These are phyloP conservation scores for Microcyclosporella mali DNA, from an alignment of 2,329 filamentous ascomycete genomes.

Conservation along the genomic window DNA sequence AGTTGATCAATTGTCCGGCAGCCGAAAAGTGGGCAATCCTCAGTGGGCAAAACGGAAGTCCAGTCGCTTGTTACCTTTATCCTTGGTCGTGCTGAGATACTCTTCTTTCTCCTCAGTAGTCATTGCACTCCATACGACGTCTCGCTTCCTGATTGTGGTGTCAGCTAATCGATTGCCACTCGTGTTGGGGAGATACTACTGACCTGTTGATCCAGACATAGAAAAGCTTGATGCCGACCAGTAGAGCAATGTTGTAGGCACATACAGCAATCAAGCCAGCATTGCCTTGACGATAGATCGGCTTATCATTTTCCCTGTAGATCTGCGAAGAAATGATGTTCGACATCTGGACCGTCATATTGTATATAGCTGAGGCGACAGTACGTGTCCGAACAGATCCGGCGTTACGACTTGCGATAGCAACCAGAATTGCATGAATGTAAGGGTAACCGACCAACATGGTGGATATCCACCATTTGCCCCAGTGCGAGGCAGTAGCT, in stretches of 20 bases:
- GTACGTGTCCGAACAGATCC: conserved; percentile 57
- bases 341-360: conserved; percentile 41
- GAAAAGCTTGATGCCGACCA: conserved; percentile 46
- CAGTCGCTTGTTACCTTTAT: conserved; percentile 36
- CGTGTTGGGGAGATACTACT: conserved; percentile 48
- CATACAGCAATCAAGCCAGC: conserved; percentile 47
- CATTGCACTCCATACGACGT: conserved; percentile 44
- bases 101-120: conserved; percentile 43
- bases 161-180: background rate
- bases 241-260: conserved; percentile 48
- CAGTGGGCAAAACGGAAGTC: background rate
- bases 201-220: conserved; percentile 47
- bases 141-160: conserved; percentile 22
- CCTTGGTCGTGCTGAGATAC: conserved; percentile 41
- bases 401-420: conserved; percentile 56
- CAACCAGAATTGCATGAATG: conserved; percentile 54
- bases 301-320: conserved; percentile 52
- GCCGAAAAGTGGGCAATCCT: background rate
- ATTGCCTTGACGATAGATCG: conserved; percentile 51
- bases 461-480: conserved; percentile 35
- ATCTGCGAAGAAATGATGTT: conserved; percentile 38
- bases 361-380: conserved; percentile 59
- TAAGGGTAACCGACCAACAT: conserved; percentile 38
- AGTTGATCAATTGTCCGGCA: too few species aligned
- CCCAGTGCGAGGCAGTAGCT: conserved; percentile 29